Evolutionary conservation across 108 stramenopile species (phyloP).

Genomic region (Parietichytrium sp.): DNA sequence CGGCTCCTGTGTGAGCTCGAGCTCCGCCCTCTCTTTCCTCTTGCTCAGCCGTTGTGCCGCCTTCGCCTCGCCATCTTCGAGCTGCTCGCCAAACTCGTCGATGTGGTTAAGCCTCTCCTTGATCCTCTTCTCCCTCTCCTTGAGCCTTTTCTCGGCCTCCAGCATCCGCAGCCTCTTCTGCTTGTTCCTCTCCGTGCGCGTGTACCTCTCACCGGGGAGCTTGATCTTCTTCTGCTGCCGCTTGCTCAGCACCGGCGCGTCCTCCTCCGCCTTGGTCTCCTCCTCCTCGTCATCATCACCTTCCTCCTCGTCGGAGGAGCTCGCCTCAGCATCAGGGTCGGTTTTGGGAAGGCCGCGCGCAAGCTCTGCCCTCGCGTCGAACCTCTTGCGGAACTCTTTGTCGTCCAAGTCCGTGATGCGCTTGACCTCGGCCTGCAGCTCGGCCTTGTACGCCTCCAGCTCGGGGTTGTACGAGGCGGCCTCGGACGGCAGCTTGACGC

Average conservation of each 20-base stretch:
- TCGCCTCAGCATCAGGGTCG: background rate
- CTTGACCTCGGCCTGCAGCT: background rate
- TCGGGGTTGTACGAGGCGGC: conserved; percentile 33
- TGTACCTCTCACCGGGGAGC: background rate
- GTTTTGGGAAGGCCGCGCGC: background rate
- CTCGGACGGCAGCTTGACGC: background rate
- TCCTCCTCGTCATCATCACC: background rate
- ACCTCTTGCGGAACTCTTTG: background rate
- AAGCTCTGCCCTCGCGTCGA: background rate
- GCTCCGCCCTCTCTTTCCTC: background rate
- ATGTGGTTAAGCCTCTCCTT: background rate
- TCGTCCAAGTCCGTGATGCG: background rate
- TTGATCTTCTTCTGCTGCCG: background rate
- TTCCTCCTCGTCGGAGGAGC: background rate
- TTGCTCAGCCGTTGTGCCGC: background rate
- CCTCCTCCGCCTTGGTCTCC: background rate
- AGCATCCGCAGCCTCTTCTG: background rate
- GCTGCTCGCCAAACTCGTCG: background rate
- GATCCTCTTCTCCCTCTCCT: background rate
- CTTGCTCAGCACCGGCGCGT: background rate
- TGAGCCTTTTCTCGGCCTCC: background rate
- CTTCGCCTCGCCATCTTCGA: background rate
- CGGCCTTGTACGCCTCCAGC: background rate
- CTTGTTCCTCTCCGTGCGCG: background rate
- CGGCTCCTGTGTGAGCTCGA: background rate